phyloP scores from a whole-genome alignment of 176 grass and related monocot species.

The Avena eriantha region DNA sequence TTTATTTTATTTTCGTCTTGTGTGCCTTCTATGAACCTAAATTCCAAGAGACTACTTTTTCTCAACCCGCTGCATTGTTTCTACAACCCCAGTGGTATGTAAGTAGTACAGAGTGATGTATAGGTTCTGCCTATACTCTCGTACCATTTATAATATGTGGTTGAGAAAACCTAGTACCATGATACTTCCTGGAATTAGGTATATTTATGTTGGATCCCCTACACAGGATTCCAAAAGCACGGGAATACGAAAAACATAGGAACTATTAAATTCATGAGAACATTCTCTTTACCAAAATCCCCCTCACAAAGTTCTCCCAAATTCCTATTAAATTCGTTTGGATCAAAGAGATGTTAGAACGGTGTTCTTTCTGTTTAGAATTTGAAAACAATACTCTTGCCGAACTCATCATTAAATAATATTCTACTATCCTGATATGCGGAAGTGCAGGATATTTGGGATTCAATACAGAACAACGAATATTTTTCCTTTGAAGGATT shows the following conservation, averaged over 20 bases:
- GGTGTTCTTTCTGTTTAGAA: conserved; percentile 8
- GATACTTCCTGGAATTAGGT: neutral
- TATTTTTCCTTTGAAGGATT: conserved; percentile 91
- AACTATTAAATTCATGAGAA: neutral
- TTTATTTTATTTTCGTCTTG: neutral
- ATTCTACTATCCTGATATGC: conserved; percentile 10
- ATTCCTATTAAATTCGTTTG: neutral
- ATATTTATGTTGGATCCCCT: neutral
- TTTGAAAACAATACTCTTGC: conserved; percentile 28
- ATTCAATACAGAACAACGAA: conserved; percentile 82
- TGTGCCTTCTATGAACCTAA: neutral
- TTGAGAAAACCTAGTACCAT: neutral
- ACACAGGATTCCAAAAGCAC: neutral
- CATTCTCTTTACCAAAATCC: neutral
- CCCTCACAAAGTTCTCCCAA: neutral
- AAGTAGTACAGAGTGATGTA: neutral
- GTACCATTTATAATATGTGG: neutral
- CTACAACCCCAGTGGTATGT: neutral
- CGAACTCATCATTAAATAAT: conserved; percentile 12
- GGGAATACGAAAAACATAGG: neutral
- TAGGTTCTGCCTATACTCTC: neutral
- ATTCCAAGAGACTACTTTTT: neutral
- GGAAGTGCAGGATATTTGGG: conserved; percentile 81
- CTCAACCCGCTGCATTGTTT: conserved; percentile 6
- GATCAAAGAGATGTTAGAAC: neutral